Conservation (phyloP, 2,329 filamentous ascomycete genomes). For the Hypoxylon sp. region DNA sequence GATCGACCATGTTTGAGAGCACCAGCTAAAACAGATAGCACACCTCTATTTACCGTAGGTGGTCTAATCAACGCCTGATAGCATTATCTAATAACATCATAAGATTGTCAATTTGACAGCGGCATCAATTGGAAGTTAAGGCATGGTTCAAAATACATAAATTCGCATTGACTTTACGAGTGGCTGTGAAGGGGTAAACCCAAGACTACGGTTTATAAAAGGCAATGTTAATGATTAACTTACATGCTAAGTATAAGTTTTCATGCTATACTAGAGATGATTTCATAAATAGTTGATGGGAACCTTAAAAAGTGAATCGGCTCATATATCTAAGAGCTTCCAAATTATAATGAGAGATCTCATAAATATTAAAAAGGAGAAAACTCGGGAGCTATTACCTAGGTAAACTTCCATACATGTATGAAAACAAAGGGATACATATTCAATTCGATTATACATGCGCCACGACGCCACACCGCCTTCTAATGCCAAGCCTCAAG, state of each 20-base stretch:
- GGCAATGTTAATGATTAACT: background rate
- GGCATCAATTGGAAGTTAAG: conserved; percentile 6
- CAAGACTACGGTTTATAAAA: background rate
- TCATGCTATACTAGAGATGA: background rate
- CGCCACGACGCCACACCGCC: background rate
- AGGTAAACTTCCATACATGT: background rate
- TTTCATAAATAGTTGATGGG: background rate
- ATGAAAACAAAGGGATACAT: background rate
- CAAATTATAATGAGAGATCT: background rate
- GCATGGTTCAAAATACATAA: conserved; percentile 1
- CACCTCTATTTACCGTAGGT: conserved; percentile 1
- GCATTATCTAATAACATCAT: conserved; percentile 8
- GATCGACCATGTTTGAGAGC: conserved; percentile 8
- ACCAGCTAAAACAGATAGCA: conserved; percentile 21
- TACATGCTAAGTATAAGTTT: background rate
- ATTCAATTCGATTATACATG: no score
- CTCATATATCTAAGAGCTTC: background rate
- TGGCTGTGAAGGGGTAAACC: background rate
- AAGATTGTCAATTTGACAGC: conserved; percentile 13
- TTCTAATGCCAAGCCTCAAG: conserved; percentile 15
- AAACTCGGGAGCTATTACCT: background rate
- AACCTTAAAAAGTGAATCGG: background rate
- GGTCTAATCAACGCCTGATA: conserved; percentile 1
- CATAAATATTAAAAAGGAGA: background rate
- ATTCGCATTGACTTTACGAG: background rate